These are phyloP conservation scores for Xylariaceae sp. DNA, from an alignment of 2,329 filamentous ascomycete genomes.

Conservation along the genomic window DNA sequence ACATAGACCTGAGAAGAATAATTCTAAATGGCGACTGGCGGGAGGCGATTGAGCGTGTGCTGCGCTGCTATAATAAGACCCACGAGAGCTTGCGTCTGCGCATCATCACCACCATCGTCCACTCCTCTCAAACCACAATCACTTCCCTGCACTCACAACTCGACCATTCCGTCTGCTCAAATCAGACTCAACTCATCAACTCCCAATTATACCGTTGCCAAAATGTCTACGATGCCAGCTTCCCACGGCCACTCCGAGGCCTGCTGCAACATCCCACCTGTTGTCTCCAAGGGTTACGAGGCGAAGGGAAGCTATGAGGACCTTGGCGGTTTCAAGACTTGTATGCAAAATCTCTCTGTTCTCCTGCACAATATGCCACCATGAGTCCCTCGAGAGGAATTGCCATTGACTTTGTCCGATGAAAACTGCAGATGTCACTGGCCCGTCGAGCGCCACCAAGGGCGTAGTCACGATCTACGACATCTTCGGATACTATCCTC, in stretches of 20 bases:
- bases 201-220: conserved; percentile 26
- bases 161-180: conserved; percentile 7
- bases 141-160: conserved; percentile 11
- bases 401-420: not conserved
- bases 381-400: not conserved
- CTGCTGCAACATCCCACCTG: conserved; percentile 57
- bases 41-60: no score
- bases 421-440: conserved; percentile 44
- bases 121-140: no score
- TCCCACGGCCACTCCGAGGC: conserved; percentile 50
- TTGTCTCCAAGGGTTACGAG: conserved; percentile 52
- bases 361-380: not conserved
- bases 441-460: conserved; percentile 46
- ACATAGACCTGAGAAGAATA: no score
- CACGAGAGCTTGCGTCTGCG: conserved; percentile 6
- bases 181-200: conserved; percentile 8
- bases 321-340: conserved; percentile 53
- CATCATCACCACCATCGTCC: not conserved
- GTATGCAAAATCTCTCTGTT: conserved; percentile 25
- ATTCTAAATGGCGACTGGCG: no score
- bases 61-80: no score
- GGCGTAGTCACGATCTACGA: conserved; percentile 62
- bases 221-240: conserved; percentile 47
- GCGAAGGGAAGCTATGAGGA: conserved; percentile 54
- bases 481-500: conserved; percentile 69